phyloP scores from a whole-genome alignment of 1,284 basidiomycete genomes.

The Heterobasidion annosum region DNA sequence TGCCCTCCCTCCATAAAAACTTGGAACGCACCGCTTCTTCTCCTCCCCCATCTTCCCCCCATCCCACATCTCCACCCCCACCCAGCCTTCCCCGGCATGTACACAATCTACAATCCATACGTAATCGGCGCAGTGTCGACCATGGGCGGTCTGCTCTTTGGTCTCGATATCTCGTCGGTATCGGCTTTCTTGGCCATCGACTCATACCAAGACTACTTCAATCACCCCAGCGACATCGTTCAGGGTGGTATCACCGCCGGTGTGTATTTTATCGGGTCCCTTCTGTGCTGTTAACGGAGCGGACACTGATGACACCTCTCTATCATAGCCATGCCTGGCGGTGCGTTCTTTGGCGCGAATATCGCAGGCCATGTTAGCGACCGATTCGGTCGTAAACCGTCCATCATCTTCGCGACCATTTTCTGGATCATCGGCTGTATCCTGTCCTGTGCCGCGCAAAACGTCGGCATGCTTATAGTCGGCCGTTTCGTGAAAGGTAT shows the following conservation, averaged over 20 bases:
- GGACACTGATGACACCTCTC: background rate
- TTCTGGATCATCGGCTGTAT: background rate
- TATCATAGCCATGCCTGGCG: background rate
- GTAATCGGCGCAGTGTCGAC: background rate
- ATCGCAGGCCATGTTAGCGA: background rate
- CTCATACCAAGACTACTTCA: background rate
- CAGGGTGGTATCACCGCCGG: background rate
- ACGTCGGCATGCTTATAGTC: background rate
- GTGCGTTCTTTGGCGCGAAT: background rate
- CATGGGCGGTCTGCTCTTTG: background rate
- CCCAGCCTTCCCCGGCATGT: background rate
- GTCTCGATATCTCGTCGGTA: background rate
- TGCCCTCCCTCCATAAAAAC: too few relatives aligned
- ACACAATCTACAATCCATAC: background rate
- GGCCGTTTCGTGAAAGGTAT: background rate
- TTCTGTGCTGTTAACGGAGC: background rate
- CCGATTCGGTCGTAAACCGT: background rate
- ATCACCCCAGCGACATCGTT: background rate
- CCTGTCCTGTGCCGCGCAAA: background rate
- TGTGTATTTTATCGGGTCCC: background rate
- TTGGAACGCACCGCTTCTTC: background rate
- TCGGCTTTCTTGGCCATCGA: background rate
- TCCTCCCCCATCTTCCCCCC: background rate
- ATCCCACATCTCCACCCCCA: background rate
- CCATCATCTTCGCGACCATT: background rate